Base-by-base conservation (phyloP, 352 stramenopile genomes). In the Globisporangium spinosum region DNA sequence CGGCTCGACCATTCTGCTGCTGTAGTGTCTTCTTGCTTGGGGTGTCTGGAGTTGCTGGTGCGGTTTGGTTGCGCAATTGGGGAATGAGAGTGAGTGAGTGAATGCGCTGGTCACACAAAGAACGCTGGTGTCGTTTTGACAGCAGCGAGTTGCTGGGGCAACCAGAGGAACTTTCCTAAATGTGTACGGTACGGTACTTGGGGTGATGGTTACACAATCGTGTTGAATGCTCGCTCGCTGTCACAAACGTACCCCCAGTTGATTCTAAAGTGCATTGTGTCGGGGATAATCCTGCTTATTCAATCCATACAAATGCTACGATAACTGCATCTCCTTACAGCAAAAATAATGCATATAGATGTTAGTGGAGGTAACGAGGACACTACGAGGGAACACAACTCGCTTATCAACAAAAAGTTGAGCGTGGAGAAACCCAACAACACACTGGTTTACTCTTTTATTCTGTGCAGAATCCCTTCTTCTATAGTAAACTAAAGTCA, bases 91-190 rank as follows among this genome's bases (percentile, higher is more conserved):
- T 2, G 40, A 47, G 38, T 4, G 10, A 45, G 38, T 47, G 43
- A 49, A 49, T 49, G 43, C 43, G 43, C 43, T 51, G 43, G 15
- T 49, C 40, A 49, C 40, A n/a, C 40, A 22, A 49, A 20, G 4
- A 6, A 3, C 15, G 40, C 40, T 49, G 40, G 4, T 49, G 40
- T 49, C 40, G 13, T 32, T n/a, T 49, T 49, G 40, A 51, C 43
- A 23, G 43, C 6, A 32, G 4, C 29, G 29, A 32, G 29, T 20
- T 49, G 43, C 35, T 43, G 38, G 43, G 17, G 22, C 43, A 51
- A 51, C 43, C 43, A 51, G 43, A 51, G 43, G 43, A 51, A 51
- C 43, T 51, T 51, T 51, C 43, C 43, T 32, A 51, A 49, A 49
- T 49, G 40, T 49, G 40, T 49, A 49, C 40, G 15, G 35, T 43